These are phyloP conservation scores for Eruca vesicaria DNA, from an alignment of 441 rosid species.

Conservation along the genomic window DNA sequence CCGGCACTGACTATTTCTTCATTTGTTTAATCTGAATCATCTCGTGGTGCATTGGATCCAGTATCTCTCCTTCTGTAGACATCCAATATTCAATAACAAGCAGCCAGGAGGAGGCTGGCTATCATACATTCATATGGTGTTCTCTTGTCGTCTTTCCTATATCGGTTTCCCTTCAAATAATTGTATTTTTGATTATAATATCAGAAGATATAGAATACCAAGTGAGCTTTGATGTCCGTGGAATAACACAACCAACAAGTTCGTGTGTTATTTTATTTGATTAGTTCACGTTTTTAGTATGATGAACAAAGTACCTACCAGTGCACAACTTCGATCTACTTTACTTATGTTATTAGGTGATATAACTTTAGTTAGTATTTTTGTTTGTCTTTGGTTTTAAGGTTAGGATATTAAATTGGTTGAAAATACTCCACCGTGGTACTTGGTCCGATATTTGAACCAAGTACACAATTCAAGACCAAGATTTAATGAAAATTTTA, in stretches of 20 bases:
- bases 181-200: neutral
- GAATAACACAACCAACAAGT: neutral
- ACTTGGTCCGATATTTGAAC: neutral
- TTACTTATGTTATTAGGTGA: neutral
- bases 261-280: neutral
- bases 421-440: too few relatives aligned
- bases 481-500: neutral
- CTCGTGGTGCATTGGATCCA: slow-evolving; percentile 22
- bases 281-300: slow-evolving; percentile 23
- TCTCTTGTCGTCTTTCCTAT: neutral
- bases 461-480: neutral
- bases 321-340: neutral
- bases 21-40: neutral
- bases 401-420: neutral
- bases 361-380: neutral
- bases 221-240: neutral
- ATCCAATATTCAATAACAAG: neutral
- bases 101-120: neutral
- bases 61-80: neutral
- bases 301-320: slow-evolving; percentile 14
- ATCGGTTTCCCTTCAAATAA: neutral
- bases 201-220: neutral
- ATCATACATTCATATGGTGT: neutral
- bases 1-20: too few relatives aligned
- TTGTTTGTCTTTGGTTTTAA: neutral